A percentile compares a stretch with the other conserved stretches of the same genome.
Conservation (phyloP, 805 yeast genomes). For the Ogataea pignaliae region DNA sequence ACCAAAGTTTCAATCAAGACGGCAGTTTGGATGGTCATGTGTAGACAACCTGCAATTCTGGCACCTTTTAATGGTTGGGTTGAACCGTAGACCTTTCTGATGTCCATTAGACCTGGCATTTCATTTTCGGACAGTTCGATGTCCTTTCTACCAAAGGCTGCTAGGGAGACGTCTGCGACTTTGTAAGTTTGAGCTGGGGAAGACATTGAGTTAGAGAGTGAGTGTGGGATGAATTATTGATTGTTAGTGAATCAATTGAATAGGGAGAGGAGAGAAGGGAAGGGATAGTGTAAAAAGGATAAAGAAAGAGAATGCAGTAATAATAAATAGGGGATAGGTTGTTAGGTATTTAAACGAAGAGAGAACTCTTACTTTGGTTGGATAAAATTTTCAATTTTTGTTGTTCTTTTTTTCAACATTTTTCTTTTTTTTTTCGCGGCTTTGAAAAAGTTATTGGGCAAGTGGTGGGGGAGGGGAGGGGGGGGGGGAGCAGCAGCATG, state of each 20-base stretch:
- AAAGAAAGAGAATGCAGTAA: too few relatives aligned
- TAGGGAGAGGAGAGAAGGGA: too few relatives aligned
- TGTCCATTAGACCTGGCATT: constrained; percentile 99
- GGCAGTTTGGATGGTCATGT: constrained; percentile 99
- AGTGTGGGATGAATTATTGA: background rate
- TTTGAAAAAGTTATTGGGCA: too few relatives aligned
- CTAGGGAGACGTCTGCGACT: constrained; percentile 96
- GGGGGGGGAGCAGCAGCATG: too few relatives aligned
- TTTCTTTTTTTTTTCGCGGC: too few relatives aligned
- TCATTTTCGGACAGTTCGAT: constrained; percentile 98
- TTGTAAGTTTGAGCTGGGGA: constrained; percentile 73
- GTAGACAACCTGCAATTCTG: constrained; percentile 97
- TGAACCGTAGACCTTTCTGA: constrained; percentile 86
- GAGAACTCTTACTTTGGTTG: too few relatives aligned
- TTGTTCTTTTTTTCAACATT: too few relatives aligned
- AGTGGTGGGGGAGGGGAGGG: too few relatives aligned
- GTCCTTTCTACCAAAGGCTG: constrained; percentile 99
- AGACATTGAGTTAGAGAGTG: constrained; percentile 39
- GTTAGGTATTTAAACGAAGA: too few relatives aligned
- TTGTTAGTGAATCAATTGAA: background rate
- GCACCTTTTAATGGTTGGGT: constrained; percentile 97
- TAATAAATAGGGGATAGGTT: too few relatives aligned
- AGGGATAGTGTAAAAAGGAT: too few relatives aligned
- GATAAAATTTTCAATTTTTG: too few relatives aligned
- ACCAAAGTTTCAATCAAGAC: constrained; percentile 95